phyloP scores from a whole-genome alignment of 2,329 filamentous ascomycete species.

The Harringtonia lauricola region DNA sequence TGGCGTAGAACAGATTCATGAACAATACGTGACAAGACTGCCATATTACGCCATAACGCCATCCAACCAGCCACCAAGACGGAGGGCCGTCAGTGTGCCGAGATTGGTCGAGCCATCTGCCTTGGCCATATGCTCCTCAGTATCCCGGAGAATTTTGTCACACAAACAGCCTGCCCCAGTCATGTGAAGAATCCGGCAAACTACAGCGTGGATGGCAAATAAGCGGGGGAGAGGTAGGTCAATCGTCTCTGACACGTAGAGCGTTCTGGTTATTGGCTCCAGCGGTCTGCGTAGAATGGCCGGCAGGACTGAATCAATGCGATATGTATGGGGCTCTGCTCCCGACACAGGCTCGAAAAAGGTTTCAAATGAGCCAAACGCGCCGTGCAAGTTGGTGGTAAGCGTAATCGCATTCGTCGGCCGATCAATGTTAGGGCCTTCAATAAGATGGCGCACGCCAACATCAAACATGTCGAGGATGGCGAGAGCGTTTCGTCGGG shows the following conservation, averaged over 20 bases:
- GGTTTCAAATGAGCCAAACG: background rate
- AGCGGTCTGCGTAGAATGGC: background rate
- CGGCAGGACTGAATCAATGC: background rate
- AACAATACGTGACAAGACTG: too few relatives aligned
- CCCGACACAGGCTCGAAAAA: background rate
- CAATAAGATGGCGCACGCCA: background rate
- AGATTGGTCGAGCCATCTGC: background rate
- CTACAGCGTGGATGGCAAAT: background rate
- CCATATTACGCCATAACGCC: background rate
- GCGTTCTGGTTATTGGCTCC: background rate
- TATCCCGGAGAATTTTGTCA: background rate
- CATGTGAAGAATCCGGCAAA: background rate
- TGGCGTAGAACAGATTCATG: too few relatives aligned
- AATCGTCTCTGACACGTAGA: background rate
- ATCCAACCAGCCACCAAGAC: background rate
- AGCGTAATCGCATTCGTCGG: constrained; percentile 2
- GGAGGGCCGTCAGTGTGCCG: background rate
- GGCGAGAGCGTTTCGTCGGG: background rate
- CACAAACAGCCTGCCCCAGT: background rate
- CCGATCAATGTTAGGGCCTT: constrained; percentile 1
- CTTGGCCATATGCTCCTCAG: background rate
- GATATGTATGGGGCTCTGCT: constrained; percentile 2
- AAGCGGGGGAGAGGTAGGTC: background rate
- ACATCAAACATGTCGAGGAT: constrained; percentile 4
- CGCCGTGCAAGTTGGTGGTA: background rate